phyloP scores from a whole-genome alignment of 2,329 filamentous ascomycete genomes.

The Dothideomycetes sp. region DNA sequence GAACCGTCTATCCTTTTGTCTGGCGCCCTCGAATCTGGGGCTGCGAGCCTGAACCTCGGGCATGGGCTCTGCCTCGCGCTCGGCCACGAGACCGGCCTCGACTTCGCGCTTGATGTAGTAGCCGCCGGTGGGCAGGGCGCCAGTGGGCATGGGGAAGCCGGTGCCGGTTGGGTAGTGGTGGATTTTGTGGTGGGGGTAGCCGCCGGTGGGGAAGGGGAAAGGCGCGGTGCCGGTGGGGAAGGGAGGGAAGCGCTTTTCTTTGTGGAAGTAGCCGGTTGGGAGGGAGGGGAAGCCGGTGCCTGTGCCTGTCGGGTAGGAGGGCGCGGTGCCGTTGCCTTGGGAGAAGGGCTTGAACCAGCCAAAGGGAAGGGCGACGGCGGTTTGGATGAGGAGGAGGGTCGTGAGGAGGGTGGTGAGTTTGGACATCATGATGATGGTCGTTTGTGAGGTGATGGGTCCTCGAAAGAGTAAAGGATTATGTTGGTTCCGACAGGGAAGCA shows the following conservation, averaged over 20 bases:
- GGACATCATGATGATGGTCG: conserved; percentile 5
- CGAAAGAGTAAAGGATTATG: too few species aligned
- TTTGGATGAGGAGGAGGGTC: conserved; percentile 5
- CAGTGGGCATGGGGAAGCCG: conserved; percentile 7
- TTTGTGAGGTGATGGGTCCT: background rate
- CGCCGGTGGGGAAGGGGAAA: background rate
- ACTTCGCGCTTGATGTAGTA: background rate
- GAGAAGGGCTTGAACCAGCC: conserved; percentile 1
- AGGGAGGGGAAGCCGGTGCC: too few species aligned
- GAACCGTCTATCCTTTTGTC: background rate
- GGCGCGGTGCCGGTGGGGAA: background rate
- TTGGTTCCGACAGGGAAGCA: too few species aligned
- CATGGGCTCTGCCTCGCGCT: conserved; percentile 2
- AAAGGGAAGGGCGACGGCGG: conserved; percentile 3
- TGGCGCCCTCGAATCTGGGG: conserved; percentile 8
- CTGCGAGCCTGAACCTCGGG: too few species aligned
- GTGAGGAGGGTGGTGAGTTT: conserved; percentile 4
- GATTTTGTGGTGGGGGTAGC: background rate
- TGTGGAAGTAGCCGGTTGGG: background rate
- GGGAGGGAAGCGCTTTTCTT: background rate
- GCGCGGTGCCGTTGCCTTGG: conserved; percentile 4
- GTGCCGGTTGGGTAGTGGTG: conserved; percentile 4
- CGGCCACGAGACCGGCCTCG: conserved; percentile 2
- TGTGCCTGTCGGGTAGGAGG: background rate
- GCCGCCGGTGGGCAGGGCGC: conserved; percentile 2